phyloP scores from a whole-genome alignment of 2,329 filamentous ascomycete species.

The Zymoseptoria passerinii region DNA sequence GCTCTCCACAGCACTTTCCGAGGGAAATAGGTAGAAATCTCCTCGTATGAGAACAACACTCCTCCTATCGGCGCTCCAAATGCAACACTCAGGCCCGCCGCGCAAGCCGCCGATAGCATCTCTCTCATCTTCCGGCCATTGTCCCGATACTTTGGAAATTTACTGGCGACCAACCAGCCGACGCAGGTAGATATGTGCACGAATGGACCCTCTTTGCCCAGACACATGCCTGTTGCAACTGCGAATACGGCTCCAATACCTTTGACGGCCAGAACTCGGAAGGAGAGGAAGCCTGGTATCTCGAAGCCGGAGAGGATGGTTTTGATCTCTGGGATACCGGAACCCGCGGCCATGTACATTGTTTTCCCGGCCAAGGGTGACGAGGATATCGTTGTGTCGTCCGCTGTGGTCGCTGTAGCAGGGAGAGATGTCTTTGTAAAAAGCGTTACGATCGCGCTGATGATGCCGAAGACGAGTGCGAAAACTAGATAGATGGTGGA shows the following conservation, averaged over 20 bases:
- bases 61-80: conserved; percentile 56
- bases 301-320: conserved; percentile 54
- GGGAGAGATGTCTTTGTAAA: conserved; percentile 44
- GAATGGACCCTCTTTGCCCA: conserved; percentile 56
- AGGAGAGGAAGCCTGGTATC: conserved; percentile 49
- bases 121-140: conserved; percentile 53
- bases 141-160: conserved; percentile 49
- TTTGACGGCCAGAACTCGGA: conserved; percentile 50
- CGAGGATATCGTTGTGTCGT: conserved; percentile 23
- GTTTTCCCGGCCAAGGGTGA: conserved; percentile 36
- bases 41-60: conserved; percentile 53
- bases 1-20: conserved; percentile 51
- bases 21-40: conserved; percentile 54
- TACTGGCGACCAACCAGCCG: conserved; percentile 44
- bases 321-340: conserved; percentile 55
- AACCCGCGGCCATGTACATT: conserved; percentile 53
- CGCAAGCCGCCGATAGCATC: conserved; percentile 50
- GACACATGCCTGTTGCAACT: conserved; percentile 51
- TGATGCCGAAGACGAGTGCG: conserved; percentile 43
- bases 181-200: conserved; percentile 54
- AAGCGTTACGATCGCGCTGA: conserved; percentile 44
- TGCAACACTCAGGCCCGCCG: conserved; percentile 51
- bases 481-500: conserved; percentile 45
- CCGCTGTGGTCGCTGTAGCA: conserved; percentile 30
- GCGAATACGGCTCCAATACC: conserved; percentile 51